A percentile compares a stretch with the other conserved stretches of the same genome.
phyloP scores from a whole-genome alignment of 371 early-diverging fungal species.

The Batkoa obscura region DNA sequence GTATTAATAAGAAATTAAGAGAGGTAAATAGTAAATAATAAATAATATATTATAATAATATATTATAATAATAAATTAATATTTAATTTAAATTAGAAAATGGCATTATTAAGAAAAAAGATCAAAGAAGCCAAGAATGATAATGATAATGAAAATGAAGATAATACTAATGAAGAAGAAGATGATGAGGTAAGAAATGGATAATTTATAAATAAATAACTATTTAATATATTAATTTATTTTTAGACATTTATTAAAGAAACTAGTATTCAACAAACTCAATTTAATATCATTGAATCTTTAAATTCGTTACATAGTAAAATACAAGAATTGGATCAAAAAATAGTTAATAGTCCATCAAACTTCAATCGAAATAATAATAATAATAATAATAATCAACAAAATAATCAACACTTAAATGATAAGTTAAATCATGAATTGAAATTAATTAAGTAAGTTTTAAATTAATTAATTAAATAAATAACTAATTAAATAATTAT shows the following conservation, averaged over 20 bases:
- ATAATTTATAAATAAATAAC: too few relatives aligned
- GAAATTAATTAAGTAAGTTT: too few relatives aligned
- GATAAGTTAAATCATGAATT: too few relatives aligned
- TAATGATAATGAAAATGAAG: constrained; percentile 7
- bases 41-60: constrained; percentile 11
- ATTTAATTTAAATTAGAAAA: too few relatives aligned
- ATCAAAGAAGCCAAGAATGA: constrained; percentile 28
- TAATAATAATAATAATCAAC: too few relatives aligned
- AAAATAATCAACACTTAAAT: too few relatives aligned
- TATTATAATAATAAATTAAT: constrained; percentile 26
- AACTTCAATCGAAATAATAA: too few relatives aligned
- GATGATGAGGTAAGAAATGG: too few relatives aligned
- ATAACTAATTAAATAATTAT: too few relatives aligned
- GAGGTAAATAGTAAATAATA: background rate
- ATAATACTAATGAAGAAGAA: background rate
- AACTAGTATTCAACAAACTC: constrained; percentile 22
- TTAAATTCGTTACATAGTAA: constrained; percentile 33
- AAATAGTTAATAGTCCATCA: background rate
- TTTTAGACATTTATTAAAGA: background rate
- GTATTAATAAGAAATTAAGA: background rate
- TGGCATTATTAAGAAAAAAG: constrained; percentile 28
- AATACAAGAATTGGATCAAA: constrained; percentile 20
- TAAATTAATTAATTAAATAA: too few relatives aligned
- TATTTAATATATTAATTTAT: too few relatives aligned
- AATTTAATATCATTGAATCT: constrained; percentile 42